These are phyloP conservation scores for Schizothecium vesticola DNA, from an alignment of 495 filamentous ascomycete genomes.

Conservation along the genomic window DNA sequence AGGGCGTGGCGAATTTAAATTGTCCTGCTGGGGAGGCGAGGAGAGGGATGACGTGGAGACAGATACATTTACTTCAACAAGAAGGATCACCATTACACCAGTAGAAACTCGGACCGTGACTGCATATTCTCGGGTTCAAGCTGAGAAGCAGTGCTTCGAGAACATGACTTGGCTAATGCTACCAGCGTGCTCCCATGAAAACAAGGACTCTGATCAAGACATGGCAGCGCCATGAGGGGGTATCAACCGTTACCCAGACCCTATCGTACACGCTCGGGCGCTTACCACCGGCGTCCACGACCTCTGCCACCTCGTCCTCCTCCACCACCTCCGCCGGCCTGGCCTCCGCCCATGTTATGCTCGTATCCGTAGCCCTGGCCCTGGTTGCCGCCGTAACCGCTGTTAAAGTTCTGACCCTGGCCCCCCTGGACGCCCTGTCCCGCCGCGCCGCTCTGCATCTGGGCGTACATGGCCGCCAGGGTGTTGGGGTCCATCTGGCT, in stretches of 20 bases:
- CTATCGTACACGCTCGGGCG: not conserved
- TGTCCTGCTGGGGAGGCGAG: not conserved
- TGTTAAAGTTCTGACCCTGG: slow-evolving; percentile 42
- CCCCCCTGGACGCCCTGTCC: slow-evolving; percentile 47
- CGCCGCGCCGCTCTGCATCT: slow-evolving; percentile 39
- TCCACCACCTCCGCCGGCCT: slow-evolving; percentile 32
- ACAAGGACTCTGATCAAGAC: not conserved
- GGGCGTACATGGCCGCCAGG: slow-evolving; percentile 47
- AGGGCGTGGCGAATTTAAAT: not conserved
- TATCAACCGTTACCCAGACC: not conserved
- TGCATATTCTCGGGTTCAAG: not conserved
- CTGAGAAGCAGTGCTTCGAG: not conserved
- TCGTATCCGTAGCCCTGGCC: slow-evolving; percentile 54
- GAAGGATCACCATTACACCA: not conserved
- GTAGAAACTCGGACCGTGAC: not conserved
- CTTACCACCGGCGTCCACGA: slow-evolving; percentile 17
- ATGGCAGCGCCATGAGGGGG: not conserved
- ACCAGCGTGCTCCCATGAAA: not conserved
- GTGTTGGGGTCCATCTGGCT: slow-evolving; percentile 54
- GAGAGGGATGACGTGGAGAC: not conserved
- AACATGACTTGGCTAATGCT: not conserved
- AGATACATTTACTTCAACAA: not conserved
- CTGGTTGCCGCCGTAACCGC: slow-evolving; percentile 46
- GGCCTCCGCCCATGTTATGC: slow-evolving; percentile 50
- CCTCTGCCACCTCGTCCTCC: slow-evolving; percentile 41